Evolutionary conservation across 2,329 filamentous ascomycete species (phyloP).

Genomic region (Fusarium sp.): DNA sequence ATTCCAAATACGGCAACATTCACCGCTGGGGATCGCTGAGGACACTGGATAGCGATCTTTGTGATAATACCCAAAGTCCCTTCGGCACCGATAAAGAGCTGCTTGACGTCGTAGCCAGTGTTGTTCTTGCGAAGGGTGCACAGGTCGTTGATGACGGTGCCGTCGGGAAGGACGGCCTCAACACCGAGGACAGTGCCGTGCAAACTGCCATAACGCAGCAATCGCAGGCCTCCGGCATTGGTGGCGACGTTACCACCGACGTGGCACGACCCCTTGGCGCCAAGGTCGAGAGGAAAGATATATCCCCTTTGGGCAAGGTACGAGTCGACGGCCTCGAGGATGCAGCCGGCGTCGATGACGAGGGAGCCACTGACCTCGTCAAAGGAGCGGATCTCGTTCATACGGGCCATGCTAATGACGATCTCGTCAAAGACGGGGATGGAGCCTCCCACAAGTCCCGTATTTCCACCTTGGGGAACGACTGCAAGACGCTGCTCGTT

Average conservation of each 20-base stretch:
- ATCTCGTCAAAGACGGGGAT: constrained; percentile 99
- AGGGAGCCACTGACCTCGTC: constrained; percentile 93
- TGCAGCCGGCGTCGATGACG: constrained; percentile 90
- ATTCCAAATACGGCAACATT: constrained; percentile 97
- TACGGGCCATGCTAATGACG: constrained; percentile 87
- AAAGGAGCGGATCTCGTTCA: constrained; percentile 93
- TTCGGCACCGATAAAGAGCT: constrained; percentile 95
- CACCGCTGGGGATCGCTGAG: constrained; percentile 85
- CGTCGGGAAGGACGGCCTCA: constrained; percentile 93
- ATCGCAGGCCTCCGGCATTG: constrained; percentile 90
- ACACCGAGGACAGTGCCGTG: constrained; percentile 94
- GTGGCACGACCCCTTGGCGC: constrained; percentile 96
- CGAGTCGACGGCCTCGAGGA: constrained; percentile 89
- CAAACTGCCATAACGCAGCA: constrained; percentile 92
- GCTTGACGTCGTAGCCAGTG: constrained; percentile 97
- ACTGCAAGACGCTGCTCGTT: constrained; percentile 93
- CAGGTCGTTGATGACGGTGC: constrained; percentile 91
- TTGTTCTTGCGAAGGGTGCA: constrained; percentile 96
- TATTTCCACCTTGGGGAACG: constrained; percentile 97
- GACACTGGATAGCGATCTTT: constrained; percentile 88
- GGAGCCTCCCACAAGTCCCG: constrained; percentile 93
- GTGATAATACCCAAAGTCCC: constrained; percentile 97
- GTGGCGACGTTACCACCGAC: constrained; percentile 96
- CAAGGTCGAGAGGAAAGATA: constrained; percentile 96
- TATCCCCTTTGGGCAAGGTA: constrained; percentile 85